These are phyloP conservation scores for Penicillium canariense DNA, from an alignment of 495 filamentous ascomycete genomes.

Conservation along the genomic window DNA sequence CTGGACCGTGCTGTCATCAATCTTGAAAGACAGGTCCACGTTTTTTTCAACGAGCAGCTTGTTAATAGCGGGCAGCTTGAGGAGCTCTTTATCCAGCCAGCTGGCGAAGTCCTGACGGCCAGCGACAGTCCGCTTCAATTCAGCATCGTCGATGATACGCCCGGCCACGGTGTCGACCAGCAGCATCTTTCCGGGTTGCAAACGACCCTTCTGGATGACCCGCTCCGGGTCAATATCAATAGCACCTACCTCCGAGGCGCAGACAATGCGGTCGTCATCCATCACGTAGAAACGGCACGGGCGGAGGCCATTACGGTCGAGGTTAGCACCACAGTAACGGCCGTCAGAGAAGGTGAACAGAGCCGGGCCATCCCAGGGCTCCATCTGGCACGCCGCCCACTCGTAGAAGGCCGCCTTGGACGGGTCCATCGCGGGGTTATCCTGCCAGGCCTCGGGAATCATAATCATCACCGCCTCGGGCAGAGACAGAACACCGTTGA, in stretches of 20 bases:
- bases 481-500: slow-evolving; percentile 95
- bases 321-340: slow-evolving; percentile 94
- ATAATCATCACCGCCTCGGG: slow-evolving; percentile 99
- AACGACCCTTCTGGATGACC: slow-evolving; percentile 89
- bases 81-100: slow-evolving; percentile 85
- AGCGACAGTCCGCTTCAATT: slow-evolving; percentile 88
- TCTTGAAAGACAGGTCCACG: slow-evolving; percentile 60
- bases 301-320: slow-evolving; percentile 96
- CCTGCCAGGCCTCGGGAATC: slow-evolving; percentile 99
- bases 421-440: slow-evolving; percentile 87
- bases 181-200: slow-evolving; percentile 97
- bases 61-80: slow-evolving; percentile 76
- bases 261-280: slow-evolving; percentile 97
- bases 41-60: slow-evolving; percentile 55
- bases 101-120: slow-evolving; percentile 79
- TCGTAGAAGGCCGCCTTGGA: slow-evolving; percentile 98
- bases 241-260: slow-evolving; percentile 95
- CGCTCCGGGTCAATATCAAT: slow-evolving; percentile 88
- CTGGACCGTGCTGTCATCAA: slow-evolving; percentile 75
- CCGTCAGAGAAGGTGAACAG: slow-evolving; percentile 98
- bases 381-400: slow-evolving; percentile 99
- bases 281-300: slow-evolving; percentile 98
- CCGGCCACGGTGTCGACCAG: slow-evolving; percentile 94
- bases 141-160: slow-evolving; percentile 91
- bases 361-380: slow-evolving; percentile 98